Percentiles rank a stretch among this genome's conserved stretches.
Conservation (phyloP, 192 early-diverging fungal genomes). For the Chytriomyces sp. region DNA sequence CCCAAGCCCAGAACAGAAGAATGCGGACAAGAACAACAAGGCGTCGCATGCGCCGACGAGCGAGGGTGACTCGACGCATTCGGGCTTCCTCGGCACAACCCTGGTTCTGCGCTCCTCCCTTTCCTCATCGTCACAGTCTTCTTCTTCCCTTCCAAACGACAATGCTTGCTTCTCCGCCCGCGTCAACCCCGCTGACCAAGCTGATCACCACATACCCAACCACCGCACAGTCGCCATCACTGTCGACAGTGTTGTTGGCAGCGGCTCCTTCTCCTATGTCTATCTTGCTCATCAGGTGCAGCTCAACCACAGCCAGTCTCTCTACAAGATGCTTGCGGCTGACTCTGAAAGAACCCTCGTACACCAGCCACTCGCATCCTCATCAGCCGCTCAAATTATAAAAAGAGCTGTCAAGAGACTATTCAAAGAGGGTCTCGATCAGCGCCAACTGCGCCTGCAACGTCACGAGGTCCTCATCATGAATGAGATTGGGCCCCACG, state of each 20-base stretch:
- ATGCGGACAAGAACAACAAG: neutral
- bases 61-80: neutral
- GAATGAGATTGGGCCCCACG: constrained; percentile 27
- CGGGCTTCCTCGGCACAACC: constrained; percentile 5
- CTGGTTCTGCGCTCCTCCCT: neutral
- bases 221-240: neutral
- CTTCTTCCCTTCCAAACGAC: neutral
- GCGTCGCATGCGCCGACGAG: no score
- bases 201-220: neutral
- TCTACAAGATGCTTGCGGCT: neutral
- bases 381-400: neutral
- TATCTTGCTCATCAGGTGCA: constrained; percentile 31
- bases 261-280: constrained; percentile 55
- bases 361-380: neutral
- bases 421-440: constrained; percentile 48
- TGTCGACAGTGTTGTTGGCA: constrained; percentile 42
- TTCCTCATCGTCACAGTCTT: neutral
- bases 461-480: constrained; percentile 40
- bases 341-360: neutral
- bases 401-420: constrained; percentile 53
- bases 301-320: neutral
- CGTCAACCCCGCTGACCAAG: neutral
- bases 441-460: constrained; percentile 43
- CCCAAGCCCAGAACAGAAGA: neutral
- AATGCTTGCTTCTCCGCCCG: neutral